A percentile compares a stretch with the other conserved stretches of the same genome.
Conservation (phyloP, 805 yeast species). For the Lachancea waltii region DNA sequence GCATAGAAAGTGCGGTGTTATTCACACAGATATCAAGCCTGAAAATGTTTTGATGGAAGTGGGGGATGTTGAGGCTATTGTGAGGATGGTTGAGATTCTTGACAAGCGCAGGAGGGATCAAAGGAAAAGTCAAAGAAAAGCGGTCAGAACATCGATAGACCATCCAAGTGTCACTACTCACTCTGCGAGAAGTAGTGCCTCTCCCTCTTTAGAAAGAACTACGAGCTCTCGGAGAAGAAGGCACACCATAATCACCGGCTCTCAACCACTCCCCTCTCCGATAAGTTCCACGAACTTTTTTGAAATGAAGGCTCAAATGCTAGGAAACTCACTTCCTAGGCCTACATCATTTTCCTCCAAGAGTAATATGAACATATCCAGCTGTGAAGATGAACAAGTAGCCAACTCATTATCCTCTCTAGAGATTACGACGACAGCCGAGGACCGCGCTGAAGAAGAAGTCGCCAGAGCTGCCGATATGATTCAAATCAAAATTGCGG, state of each 20-base stretch:
- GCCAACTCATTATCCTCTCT: slow-evolving; percentile 38
- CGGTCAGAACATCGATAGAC: slow-evolving; percentile 20
- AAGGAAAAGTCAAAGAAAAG: slow-evolving; percentile 38
- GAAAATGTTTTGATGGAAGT: slow-evolving; percentile 75
- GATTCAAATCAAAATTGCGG: slow-evolving; percentile 82
- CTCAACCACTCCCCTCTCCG: slow-evolving; percentile 91
- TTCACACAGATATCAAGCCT: slow-evolving; percentile 73
- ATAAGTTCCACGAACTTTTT: slow-evolving; percentile 45
- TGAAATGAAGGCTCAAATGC: slow-evolving; percentile 29
- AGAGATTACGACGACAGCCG: slow-evolving; percentile 21
- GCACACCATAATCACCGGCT: slow-evolving; percentile 76
- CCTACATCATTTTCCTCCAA: slow-evolving; percentile 13
- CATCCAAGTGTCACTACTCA: slow-evolving; percentile 7
- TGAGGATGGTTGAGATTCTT: slow-evolving; percentile 55
- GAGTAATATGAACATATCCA: slow-evolving; percentile 13
- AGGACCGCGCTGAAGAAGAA: slow-evolving; percentile 5
- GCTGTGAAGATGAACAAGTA: slow-evolving; percentile 19
- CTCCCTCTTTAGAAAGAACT: slow-evolving; percentile 11
- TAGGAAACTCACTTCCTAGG: slow-evolving; percentile 16
- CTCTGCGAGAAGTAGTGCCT: slow-evolving; percentile 5
- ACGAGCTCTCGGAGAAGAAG: slow-evolving; percentile 45
- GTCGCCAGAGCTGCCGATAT: slow-evolving; percentile 18
- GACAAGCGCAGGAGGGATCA: slow-evolving; percentile 44
- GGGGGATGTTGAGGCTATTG: slow-evolving; percentile 76
- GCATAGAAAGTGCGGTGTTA: slow-evolving; percentile 61